A percentile compares a stretch with the other conserved stretches of the same genome.
These are phyloP conservation scores for Straminergon stramineum DNA, from an alignment of 225 moss, liverwort and hornwort genomes.

Conservation along the genomic window DNA sequence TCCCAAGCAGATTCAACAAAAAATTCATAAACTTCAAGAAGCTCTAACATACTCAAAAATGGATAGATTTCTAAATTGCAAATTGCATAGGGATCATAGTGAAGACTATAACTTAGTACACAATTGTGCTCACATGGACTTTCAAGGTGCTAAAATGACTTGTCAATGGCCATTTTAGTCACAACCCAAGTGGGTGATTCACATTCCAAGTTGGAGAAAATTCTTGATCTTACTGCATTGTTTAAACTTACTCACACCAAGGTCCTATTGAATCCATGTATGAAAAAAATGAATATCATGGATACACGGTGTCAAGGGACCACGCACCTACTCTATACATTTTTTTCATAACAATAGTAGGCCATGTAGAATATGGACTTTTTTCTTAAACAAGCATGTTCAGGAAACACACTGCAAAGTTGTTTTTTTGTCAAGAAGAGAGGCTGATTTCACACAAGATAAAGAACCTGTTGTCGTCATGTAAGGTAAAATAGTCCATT, in stretches of 20 bases:
- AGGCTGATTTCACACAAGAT: too few species aligned
- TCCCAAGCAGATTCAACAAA: background rate
- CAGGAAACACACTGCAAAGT: too few species aligned
- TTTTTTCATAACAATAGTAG: background rate
- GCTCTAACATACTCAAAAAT: background rate
- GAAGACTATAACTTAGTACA: background rate
- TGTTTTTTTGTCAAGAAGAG: too few species aligned
- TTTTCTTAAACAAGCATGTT: too few species aligned
- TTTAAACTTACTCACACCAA: background rate
- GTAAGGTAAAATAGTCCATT: too few species aligned
- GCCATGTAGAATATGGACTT: background rate
- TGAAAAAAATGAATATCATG: background rate
- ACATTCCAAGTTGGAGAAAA: background rate
- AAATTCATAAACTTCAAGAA: background rate
- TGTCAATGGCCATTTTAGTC: too few species aligned
- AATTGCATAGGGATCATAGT: background rate
- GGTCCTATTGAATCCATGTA: too few species aligned
- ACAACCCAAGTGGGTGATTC: background rate
- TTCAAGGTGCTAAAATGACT: too few species aligned
- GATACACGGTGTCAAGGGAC: background rate
- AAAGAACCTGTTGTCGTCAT: too few species aligned
- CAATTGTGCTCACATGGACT: too few species aligned
- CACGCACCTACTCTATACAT: too few species aligned
- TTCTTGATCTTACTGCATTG: background rate
- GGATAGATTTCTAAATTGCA: background rate